Base-by-base conservation (phyloP, 2,329 filamentous ascomycete genomes). In the Thermothelomyces thermophilus region DNA sequence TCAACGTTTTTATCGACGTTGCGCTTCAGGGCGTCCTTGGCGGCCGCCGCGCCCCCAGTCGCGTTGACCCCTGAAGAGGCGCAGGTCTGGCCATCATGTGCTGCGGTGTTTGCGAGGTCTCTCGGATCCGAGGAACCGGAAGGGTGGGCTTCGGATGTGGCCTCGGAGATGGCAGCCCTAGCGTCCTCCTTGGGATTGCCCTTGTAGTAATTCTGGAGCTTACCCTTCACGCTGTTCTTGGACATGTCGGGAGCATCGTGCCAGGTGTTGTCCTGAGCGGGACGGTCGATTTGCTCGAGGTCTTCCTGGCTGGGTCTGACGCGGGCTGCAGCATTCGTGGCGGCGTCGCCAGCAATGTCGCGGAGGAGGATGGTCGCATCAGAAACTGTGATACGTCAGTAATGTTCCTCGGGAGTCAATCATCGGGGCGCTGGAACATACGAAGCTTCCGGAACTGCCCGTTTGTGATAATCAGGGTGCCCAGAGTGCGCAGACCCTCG, bases 391-490 rank as follows among this genome's bases (percentile, higher is more conserved):
- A 2, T 17, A 3, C 51, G 54, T 61, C 39, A 62, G 58, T 13
- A 41, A 24, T 1, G 13, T 40, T 19, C 16, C 31, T 9, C 17
- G 0, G 9, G 13, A n/a, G 6, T 0, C 13, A 3, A 20, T 11
- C n/a, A 11, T 10, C 17, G 20, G 16, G 35, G 19, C 24, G 9
- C 9, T 5, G 5, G 6, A 41, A 80, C 84, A 68, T 79, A 85
- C 86, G 70, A 30, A 95, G 80, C 73, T 95, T 95, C 60, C 90
- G 81, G 76, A 95, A 96, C 67, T 97, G 90, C 58, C 93, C 93
- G 62, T 98, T 98, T 61, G 90, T 95, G 63, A 97, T 86, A 61
- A 97, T 73, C 50, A 98, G 75, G 16, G 86, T 90, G 45, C 91
- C 93, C 1, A 98, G 75, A 3, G 89, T 95, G 60, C 89, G 84